Percentiles rank a stretch among this genome's conserved stretches.
Evolutionary conservation across 768 basidiomycete genomes (phyloP).

Genomic region (Boletus rex-veris): DNA sequence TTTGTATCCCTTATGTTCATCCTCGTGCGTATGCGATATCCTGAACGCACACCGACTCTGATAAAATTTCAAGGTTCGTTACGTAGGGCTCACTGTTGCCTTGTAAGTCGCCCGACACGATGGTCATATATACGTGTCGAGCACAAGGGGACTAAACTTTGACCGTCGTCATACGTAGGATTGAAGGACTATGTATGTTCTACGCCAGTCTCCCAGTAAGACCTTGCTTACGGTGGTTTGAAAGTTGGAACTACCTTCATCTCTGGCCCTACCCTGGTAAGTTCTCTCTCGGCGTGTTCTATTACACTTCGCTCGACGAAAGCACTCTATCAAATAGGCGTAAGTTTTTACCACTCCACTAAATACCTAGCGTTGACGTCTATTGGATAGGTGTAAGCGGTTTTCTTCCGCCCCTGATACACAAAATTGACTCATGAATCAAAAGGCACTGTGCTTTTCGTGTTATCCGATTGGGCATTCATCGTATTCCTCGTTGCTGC

Average conservation of each 20-base stretch:
- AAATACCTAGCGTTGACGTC: neutral
- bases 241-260: conserved; percentile 18
- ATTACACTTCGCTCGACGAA: neutral
- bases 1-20: conserved; percentile 14
- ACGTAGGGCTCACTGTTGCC: conserved; percentile 7
- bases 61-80: conserved; percentile 15
- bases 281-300: neutral
- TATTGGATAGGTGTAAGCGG: conserved; percentile 15
- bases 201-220: neutral
- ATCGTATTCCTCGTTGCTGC: conserved; percentile 13
- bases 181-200: conserved; percentile 10
- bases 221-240: neutral
- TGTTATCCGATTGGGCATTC: neutral
- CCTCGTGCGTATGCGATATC: conserved; percentile 7
- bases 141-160: neutral
- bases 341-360: neutral
- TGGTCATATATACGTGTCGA: neutral
- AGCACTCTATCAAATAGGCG: conserved; percentile 6
- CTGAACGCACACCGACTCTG: neutral
- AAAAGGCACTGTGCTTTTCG: conserved; percentile 9
- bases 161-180: neutral
- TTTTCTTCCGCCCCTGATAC: neutral
- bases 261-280: conserved; percentile 14
- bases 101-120: conserved; percentile 9
- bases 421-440: neutral